Base-by-base conservation (phyloP, 768 basidiomycete species). In the Filobasidium floriforme region DNA sequence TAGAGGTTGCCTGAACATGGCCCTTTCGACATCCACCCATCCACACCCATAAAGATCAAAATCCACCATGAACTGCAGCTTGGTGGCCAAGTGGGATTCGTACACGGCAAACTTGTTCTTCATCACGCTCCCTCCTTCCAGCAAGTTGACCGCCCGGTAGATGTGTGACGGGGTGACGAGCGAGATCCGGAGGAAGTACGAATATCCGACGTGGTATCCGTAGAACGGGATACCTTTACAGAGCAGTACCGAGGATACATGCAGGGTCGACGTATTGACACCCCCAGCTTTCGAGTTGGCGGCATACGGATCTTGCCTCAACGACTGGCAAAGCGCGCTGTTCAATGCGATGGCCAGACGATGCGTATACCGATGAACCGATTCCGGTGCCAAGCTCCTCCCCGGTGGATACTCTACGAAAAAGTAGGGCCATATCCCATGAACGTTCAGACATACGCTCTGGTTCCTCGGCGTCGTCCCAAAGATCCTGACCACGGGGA, bases 221-320 rank as follows among this genome's bases (percentile, higher is more conserved):
- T 98, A 98, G 79, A 98, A 96, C 73, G 89, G 88, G 19, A 92
- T 81, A n/a, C 92, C 96, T 79, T 98, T 98, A 69, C 92, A 89
- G 60, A 93, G 82, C 57, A 90, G 75, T 46, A 96, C 83, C 26
- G 87, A 87, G 15, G 89, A 88, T 66, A 82, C 79, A 67, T 77
- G 80, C 26, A 80, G 73, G 62, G 73, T 73, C 54, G 71, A 73
- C 28, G 75, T 74, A 68, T 79, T 74, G 57, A 77, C 71, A 41
- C 68, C 70, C 22, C 74, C 90, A 81, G 73, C 83, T 87, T 84
- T 84, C 19, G 85, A 83, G 54, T 80, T 83, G 6, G 80, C 77
- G 0, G 85, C 84, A 10, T 82, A 73, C 0, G 88, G 88, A 64
- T 89, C 85, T 29, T 86, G 86, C 73, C 87, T 87, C 71, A 91